phyloP scores from a whole-genome alignment of 2,329 filamentous ascomycete genomes.

The Cryoendolithus antarcticus region DNA sequence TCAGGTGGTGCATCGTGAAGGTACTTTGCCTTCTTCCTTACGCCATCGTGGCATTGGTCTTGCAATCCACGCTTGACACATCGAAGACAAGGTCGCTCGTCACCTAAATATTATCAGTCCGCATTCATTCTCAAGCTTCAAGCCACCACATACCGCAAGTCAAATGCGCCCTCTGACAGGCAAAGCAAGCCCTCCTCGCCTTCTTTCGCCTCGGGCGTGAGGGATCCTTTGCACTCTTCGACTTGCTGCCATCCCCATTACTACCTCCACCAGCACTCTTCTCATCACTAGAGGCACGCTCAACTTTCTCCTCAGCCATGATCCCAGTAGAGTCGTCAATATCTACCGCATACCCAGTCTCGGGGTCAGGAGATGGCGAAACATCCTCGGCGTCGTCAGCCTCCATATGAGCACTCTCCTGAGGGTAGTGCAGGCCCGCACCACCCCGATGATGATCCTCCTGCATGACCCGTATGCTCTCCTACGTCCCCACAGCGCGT shows the following conservation, averaged over 20 bases:
- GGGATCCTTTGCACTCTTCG: slow-evolving; percentile 63
- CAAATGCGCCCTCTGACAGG: slow-evolving; percentile 91
- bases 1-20: slow-evolving; percentile 90
- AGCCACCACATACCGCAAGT: slow-evolving; percentile 73
- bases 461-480: background rate
- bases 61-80: slow-evolving; percentile 90
- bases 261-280: slow-evolving; percentile 22
- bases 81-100: slow-evolving; percentile 84
- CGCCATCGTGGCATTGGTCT: slow-evolving; percentile 86
- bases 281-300: slow-evolving; percentile 27
- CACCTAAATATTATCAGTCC: slow-evolving; percentile 47
- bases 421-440: background rate
- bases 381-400: slow-evolving; percentile 31
- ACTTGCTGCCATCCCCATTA: slow-evolving; percentile 22
- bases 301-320: slow-evolving; percentile 32
- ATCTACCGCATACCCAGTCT: slow-evolving; percentile 11
- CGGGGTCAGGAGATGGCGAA: slow-evolving; percentile 34
- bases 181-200: slow-evolving; percentile 86
- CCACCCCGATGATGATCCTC: background rate
- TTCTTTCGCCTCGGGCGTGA: slow-evolving; percentile 86
- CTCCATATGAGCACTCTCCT: no score
- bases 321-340: slow-evolving; percentile 27
- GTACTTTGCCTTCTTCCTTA: slow-evolving; percentile 98
- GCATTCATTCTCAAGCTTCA: slow-evolving; percentile 1
- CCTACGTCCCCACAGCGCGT: no score